These are phyloP conservation scores for Phaffomyces opuntiae DNA, from an alignment of 805 yeast genomes.

Conservation along the genomic window DNA sequence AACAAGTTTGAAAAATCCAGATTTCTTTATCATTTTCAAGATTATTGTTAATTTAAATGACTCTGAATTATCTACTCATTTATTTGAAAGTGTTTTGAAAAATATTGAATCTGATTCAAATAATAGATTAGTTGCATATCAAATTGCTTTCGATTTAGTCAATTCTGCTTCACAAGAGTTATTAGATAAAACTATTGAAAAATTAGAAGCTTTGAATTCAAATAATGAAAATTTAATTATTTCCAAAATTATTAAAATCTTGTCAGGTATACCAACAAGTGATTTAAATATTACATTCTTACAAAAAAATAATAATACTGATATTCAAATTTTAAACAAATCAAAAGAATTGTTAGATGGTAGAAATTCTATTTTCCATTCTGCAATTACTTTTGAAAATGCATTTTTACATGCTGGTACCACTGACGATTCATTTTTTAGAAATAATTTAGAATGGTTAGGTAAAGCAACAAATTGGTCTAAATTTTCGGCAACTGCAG, in stretches of 20 bases:
- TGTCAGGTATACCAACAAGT: conserved; percentile 90
- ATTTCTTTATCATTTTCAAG: conserved; percentile 77
- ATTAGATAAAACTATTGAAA: conserved; percentile 48
- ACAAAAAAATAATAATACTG: conserved; percentile 81
- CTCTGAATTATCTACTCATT: conserved; percentile 54
- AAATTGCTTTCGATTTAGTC: conserved; percentile 92
- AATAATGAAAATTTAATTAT: conserved; percentile 23
- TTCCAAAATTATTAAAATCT: conserved; percentile 53
- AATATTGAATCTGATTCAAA: conserved; percentile 29
- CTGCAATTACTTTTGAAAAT: conserved; percentile 90
- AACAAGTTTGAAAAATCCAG: conserved; percentile 54
- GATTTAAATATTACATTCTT: conserved; percentile 87
- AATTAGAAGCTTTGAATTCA: conserved; percentile 25
- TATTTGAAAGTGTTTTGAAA: conserved; percentile 55
- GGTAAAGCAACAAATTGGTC: conserved; percentile 99
- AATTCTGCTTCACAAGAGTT: conserved; percentile 88
- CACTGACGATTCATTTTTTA: conserved; percentile 86
- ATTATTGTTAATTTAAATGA: conserved; percentile 86
- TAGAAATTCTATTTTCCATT: conserved; percentile 87
- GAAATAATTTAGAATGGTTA: conserved; percentile 89
- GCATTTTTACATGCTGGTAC: conserved; percentile 96
- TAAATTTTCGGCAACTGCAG: conserved; percentile 95
- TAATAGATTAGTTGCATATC: conserved; percentile 63
- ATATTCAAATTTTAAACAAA: conserved; percentile 70
- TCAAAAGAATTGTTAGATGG: conserved; percentile 82